Conservation (phyloP, 2,329 filamentous ascomycete genomes). For the Dendryphion nanum region DNA sequence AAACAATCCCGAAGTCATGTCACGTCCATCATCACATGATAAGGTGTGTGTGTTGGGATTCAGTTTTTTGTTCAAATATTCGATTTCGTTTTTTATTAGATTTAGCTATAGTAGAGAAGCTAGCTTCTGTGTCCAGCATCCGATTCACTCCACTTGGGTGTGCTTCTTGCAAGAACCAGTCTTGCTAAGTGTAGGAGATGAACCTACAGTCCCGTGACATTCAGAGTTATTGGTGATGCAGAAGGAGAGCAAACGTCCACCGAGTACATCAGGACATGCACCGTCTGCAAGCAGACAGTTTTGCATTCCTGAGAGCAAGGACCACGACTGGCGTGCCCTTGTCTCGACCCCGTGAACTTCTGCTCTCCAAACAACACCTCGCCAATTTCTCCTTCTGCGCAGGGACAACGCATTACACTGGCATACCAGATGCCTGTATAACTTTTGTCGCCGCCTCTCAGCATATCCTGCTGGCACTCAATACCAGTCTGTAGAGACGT, state of each 20-base stretch:
- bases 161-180: constrained; percentile 43
- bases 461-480: constrained; percentile 39
- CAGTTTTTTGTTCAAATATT: no score
- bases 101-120: constrained; percentile 42
- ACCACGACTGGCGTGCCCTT: constrained; percentile 32
- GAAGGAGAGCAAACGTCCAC: background rate
- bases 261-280: constrained; percentile 21
- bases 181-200: constrained; percentile 55
- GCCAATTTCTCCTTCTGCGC: constrained; percentile 17
- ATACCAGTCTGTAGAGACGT: constrained; percentile 36
- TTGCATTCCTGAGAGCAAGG: constrained; percentile 21
- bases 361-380: no score
- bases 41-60: no score
- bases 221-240: background rate
- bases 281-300: constrained; percentile 41
- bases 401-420: constrained; percentile 33
- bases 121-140: constrained; percentile 52
- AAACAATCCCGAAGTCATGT: no score
- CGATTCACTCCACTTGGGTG: constrained; percentile 45
- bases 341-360: constrained; percentile 20
- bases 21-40: no score
- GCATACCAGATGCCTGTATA: constrained; percentile 41
- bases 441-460: constrained; percentile 40
- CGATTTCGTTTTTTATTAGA: constrained; percentile 39
- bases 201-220: constrained; percentile 44